These are phyloP conservation scores for Colletotrichum musae DNA, from an alignment of 2,329 filamentous ascomycete genomes.

Conservation along the genomic window DNA sequence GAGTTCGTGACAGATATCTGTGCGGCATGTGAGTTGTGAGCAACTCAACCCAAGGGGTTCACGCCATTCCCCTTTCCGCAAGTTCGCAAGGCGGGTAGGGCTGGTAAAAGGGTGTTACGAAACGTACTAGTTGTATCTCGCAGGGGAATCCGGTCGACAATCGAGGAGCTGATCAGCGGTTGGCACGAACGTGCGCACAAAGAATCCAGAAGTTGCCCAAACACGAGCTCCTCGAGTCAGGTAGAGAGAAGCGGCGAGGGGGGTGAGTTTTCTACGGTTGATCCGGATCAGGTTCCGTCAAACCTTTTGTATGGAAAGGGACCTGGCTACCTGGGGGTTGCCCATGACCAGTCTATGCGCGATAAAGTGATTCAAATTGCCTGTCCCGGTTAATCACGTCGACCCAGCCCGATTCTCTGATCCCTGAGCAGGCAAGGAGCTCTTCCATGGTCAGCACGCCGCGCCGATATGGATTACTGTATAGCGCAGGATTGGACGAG, in stretches of 20 bases:
- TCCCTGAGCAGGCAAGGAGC: not conserved
- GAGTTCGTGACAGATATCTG: conserved; percentile 1
- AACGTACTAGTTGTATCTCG: not conserved
- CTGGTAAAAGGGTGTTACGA: conserved; percentile 4
- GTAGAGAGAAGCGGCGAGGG: not conserved
- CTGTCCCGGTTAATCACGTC: conserved; percentile 3
- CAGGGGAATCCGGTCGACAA: too few relatives aligned
- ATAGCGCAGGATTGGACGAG: conserved; percentile 10
- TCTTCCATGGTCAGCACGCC: not conserved
- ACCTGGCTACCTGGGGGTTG: conserved; percentile 2
- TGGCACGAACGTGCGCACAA: conserved; percentile 17
- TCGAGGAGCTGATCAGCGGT: not conserved
- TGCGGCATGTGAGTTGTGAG: not conserved
- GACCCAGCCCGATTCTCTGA: not conserved
- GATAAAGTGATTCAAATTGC: conserved; percentile 5
- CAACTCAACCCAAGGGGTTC: too few relatives aligned
- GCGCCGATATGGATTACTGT: not conserved
- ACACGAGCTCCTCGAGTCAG: conserved; percentile 24
- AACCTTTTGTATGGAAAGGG: conserved; percentile 21
- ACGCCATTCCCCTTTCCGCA: too few relatives aligned
- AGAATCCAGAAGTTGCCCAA: conserved; percentile 3
- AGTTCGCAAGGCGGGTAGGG: conserved; percentile 12
- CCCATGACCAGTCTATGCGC: not conserved
- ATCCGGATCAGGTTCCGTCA: conserved; percentile 23
- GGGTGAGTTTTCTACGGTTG: conserved; percentile 4